Conservation (phyloP, 2,329 filamentous ascomycete species). For the Monilinia fructigena region DNA sequence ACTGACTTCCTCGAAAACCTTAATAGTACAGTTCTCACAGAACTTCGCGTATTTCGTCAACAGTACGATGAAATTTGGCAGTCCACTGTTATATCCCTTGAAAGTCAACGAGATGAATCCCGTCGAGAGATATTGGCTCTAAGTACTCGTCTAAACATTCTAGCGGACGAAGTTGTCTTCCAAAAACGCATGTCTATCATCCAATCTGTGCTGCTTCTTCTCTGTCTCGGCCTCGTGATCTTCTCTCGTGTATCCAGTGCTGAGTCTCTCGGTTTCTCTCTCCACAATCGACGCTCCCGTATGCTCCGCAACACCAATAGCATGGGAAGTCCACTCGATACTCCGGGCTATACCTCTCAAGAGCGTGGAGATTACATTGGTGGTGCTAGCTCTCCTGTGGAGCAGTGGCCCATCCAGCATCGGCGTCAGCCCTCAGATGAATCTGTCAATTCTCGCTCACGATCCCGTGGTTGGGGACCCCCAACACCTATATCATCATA, state of each 20-base stretch:
- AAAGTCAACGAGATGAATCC: constrained; percentile 81
- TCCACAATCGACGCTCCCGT: constrained; percentile 29
- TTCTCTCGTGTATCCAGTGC: constrained; percentile 59
- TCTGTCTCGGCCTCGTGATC: constrained; percentile 83
- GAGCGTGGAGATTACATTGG: constrained; percentile 18
- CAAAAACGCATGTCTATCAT: constrained; percentile 92
- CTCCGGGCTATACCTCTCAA: constrained; percentile 28
- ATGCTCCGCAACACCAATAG: constrained; percentile 25
- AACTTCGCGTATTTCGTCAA: constrained; percentile 72
- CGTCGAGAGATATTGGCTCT: constrained; percentile 81
- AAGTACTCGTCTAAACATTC: constrained; percentile 73
- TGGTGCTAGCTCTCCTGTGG: constrained; percentile 5
- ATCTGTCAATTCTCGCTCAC: constrained; percentile 22
- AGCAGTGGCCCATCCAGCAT: constrained; percentile 8
- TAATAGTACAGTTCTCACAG: constrained; percentile 82
- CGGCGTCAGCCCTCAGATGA: constrained; percentile 21
- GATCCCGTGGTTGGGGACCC: constrained; percentile 24
- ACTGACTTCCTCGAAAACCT: constrained; percentile 76
- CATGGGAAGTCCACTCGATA: constrained; percentile 33
- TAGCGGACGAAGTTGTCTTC: constrained; percentile 88
- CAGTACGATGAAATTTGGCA: constrained; percentile 98
- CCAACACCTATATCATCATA: constrained; percentile 26
- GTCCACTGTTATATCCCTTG: constrained; percentile 86
- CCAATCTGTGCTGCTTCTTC: constrained; percentile 81
- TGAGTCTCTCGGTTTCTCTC: constrained; percentile 33